Base-by-base conservation (phyloP, 2,329 filamentous ascomycete genomes). In the Diaporthe australafricana region DNA sequence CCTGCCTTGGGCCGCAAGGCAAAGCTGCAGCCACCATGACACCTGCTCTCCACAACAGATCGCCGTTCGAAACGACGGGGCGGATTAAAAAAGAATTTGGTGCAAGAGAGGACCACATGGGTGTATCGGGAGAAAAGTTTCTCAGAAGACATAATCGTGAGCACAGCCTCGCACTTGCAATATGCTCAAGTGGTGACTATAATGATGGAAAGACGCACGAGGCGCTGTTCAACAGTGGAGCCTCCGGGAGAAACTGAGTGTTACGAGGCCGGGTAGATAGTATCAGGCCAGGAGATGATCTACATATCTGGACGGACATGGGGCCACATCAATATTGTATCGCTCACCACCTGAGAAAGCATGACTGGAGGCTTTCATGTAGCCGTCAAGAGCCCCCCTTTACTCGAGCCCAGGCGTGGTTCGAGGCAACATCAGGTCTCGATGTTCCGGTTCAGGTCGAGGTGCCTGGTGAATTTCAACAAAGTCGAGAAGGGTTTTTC, bases 71-170 rank as follows among this genome's bases (percentile, higher is more conserved):
- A 55, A 55, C 27, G 52, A 63, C 12, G 27, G 11, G 20, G 17
- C 45, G 35, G 57, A 63, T 32, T 27, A 63, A 27, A 47, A 47
- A 42, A 47, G 57, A 27, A 25, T 12, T 6, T 63, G 57, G 57
- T 63, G 57, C 27, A 25, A 11, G 30, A 66, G 1, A 65, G 67
- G 48, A 67, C 67, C 17, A 40, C 25, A n/a, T 47, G 50, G 30
- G 40, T 70, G 0, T 70, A 70, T n/a, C 67, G 69, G 69, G 40
- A 67, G 30, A 48, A 67, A 17, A 65, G 56, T 32, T 50, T 67
- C n/a, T 50, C 69, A 4, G 50, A 67, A n/a, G 48, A 70, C 7
- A 67, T 67, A 2, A 50, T 70, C 38, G 40, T 5, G 45, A 67
- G 22, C 12, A 67, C 32, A 50, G 69, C 27, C 65, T 70, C 11